Base-by-base conservation (phyloP, 2,329 filamentous ascomycete genomes). In the Cercospora beticola region DNA sequence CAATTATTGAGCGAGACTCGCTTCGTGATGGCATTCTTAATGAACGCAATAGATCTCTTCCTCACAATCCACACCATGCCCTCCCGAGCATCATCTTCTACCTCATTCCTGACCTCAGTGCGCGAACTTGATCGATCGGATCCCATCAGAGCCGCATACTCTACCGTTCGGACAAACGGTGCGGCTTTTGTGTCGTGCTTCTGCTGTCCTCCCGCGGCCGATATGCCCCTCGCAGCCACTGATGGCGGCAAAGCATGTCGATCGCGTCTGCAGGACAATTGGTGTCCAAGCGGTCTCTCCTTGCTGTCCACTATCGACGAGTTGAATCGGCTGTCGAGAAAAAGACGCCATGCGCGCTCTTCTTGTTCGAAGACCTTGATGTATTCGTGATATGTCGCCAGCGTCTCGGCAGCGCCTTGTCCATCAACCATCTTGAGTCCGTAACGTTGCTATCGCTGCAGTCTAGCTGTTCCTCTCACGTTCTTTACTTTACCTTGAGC, bases 171-270 rank as follows among this genome's bases (percentile, higher is more conserved):
- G 36, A 40, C 36, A n/a, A 40, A 16, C 36, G 36, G 36, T 40
- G 36, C 36, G 36, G 36, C 6, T 3, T 40, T 5, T 36, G 33
- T 40, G 36, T 40, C 36, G 36, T n/a, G 5, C 43, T 30, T 21
- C 23, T 7, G 21, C 61, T 54, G 36, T 49, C n/a, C 12, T 21
- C 36, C 49, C 49, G 36, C 36, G 36, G 36, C 36, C 16, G 36
- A 40, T 21, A 31, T 43, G 28, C 62, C 62, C 23, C 40, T 31
- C 7, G 62, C 62, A 8, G 12, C 28, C 14, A 68, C 26, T 18
- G 62, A 68, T 9, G 66, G 66, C 30, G 66, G 66, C 9, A 68
- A 26, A 23, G 66, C 66, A 52, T 68, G 66, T 36, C 66, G 56
- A 21, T 65, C 56, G 14, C 40, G 36, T 54, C 40, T 52, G 21